Evolutionary conservation across 441 rosid species (phyloP).

Genomic region (Pelargonium citronellum): DNA sequence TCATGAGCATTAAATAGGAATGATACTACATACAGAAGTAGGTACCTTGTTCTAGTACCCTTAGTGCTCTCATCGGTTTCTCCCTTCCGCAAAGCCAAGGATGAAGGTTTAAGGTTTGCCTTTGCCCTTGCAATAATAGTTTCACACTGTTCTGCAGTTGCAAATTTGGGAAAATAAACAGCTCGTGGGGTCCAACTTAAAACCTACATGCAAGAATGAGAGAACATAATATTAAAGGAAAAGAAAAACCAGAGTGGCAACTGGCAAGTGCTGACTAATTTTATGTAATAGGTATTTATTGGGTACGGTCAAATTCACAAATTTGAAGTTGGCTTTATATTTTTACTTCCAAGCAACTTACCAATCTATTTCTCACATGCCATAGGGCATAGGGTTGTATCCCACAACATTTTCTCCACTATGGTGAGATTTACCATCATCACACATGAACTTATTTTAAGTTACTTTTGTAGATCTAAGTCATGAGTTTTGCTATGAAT

Average conservation of each 20-base stretch:
- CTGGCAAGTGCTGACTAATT: neutral
- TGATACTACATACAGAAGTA: slow-evolving; percentile 3
- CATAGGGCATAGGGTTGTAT: too few relatives aligned
- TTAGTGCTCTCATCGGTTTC: slow-evolving; percentile 72
- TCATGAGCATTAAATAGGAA: slow-evolving; percentile 5
- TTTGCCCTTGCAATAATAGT: slow-evolving; percentile 49
- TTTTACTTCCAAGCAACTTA: too few relatives aligned
- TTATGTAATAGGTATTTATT: neutral
- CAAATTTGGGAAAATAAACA: slow-evolving; percentile 72
- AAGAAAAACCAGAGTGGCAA: neutral
- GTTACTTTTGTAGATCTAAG: too few relatives aligned
- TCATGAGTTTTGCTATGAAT: too few relatives aligned
- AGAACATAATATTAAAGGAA: slow-evolving; percentile 5
- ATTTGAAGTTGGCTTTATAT: too few relatives aligned
- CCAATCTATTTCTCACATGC: too few relatives aligned
- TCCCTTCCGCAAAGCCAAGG: slow-evolving; percentile 69
- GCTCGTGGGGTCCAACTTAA: slow-evolving; percentile 90
- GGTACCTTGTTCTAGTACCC: slow-evolving; percentile 78
- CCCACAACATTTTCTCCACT: too few relatives aligned
- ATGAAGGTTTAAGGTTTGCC: slow-evolving; percentile 54
- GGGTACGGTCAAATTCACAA: neutral
- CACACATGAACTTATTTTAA: too few relatives aligned
- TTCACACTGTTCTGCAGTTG: slow-evolving; percentile 60
- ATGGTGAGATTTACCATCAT: too few relatives aligned
- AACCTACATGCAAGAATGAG: slow-evolving; percentile 38